These are phyloP conservation scores for Eucalyptus melliodora DNA, from an alignment of 345 rosid genomes.

Conservation along the genomic window DNA sequence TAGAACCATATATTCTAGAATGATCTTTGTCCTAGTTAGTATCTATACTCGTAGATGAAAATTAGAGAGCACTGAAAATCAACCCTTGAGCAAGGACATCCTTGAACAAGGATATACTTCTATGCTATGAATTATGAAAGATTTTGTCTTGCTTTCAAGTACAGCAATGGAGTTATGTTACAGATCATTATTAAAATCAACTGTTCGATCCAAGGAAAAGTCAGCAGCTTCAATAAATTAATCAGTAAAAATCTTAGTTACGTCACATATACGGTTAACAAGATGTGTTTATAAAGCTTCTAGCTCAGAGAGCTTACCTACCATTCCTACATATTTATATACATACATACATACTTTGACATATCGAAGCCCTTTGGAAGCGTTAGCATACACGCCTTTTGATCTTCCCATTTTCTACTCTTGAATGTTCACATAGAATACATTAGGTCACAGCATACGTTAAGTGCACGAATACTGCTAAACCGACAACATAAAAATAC, in stretches of 20 bases:
- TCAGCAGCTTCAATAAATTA: not conserved
- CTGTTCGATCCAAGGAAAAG: not conserved
- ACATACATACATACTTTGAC: not conserved
- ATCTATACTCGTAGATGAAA: not conserved
- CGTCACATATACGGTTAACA: not conserved
- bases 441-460: not conserved
- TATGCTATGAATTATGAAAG: not conserved
- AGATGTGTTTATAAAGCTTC: not conserved
- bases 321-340: not conserved
- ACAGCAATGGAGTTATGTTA: not conserved
- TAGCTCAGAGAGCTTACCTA: not conserved
- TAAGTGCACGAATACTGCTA: not conserved
- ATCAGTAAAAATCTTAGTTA: not conserved
- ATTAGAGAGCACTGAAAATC: not conserved
- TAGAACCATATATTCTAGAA: not conserved
- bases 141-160: not conserved
- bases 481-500: not conserved
- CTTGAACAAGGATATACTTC: not conserved
- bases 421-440: not conserved
- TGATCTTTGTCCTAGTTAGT: not conserved
- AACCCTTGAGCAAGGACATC: not conserved
- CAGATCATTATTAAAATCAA: not conserved
- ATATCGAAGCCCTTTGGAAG: not conserved
- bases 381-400: not conserved
- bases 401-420: not conserved